Percentiles rank a stretch among this genome's conserved stretches.
Conservation (phyloP, 202 grass and related monocot species). For the Panicum virgatum region DNA sequence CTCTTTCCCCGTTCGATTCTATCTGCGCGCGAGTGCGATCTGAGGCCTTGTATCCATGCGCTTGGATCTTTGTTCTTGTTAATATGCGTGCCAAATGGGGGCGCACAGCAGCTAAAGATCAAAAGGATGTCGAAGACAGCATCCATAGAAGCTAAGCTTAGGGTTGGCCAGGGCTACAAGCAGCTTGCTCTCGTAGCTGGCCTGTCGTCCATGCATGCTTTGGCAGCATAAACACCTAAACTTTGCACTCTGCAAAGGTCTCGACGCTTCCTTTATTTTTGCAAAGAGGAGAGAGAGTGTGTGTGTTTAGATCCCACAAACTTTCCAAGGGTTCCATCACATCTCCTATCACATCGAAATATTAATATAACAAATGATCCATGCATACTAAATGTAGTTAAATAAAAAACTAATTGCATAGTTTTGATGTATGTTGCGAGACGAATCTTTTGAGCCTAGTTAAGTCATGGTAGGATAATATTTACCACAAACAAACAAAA, state of each 20-base stretch:
- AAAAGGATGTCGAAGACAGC: constrained; percentile 33
- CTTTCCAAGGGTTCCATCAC: no score
- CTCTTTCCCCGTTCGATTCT: constrained; percentile 7
- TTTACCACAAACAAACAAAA: no score
- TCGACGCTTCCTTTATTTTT: constrained; percentile 11
- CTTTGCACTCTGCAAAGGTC: constrained; percentile 44
- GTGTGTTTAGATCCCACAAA: no score
- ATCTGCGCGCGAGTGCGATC: constrained; percentile 33
- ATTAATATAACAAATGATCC: no score
- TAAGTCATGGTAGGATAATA: no score
- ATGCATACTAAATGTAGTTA: no score
- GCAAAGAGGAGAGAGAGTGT: background rate
- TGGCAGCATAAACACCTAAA: constrained; percentile 48
- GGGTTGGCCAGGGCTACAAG: constrained; percentile 40
- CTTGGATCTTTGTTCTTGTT: constrained; percentile 52
- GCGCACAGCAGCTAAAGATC: constrained; percentile 49
- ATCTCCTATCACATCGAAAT: no score
- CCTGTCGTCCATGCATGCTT: constrained; percentile 39
- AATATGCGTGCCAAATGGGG: constrained; percentile 69
- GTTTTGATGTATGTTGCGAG: no score
- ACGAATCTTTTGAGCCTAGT: no score
- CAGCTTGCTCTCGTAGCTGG: constrained; percentile 36
- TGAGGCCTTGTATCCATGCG: constrained; percentile 42
- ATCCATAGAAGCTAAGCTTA: constrained; percentile 50
- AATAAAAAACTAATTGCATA: no score